Evolutionary conservation across 495 filamentous ascomycete genomes (phyloP), one percentile per base, ranked within the genome.

Genomic region (Talaromyces nanjingensis): DNA sequence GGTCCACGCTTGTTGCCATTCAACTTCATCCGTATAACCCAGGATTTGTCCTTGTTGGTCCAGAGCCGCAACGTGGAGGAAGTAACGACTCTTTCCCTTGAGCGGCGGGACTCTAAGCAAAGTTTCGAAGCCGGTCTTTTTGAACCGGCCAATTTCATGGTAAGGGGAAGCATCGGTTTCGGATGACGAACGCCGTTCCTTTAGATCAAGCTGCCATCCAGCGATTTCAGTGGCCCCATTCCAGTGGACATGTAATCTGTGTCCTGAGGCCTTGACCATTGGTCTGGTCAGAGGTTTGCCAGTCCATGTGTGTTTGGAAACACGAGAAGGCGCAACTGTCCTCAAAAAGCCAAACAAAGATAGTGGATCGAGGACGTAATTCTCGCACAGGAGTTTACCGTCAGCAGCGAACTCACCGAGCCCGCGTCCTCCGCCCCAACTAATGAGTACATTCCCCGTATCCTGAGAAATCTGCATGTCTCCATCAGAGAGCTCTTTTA

Each of bases 391-490:
- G 5, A 76, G 65, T 22, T 77, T 74, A 0, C 86, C 84, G 24
- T 83, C 75, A 0, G 71, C 59, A 0, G 74, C 72, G 65, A 78
- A 82, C 65, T 87, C 84, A 0, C 79, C 83, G 59, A 83, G 72
- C 42, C 79, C 80, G 0, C 79, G 77, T 27, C 74, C 71, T 24
- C 81, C 81, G 29, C 84, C 84, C 83, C 83, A 87, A 65, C 83
- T 81, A 11, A 83, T 76, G 20, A 86, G 78, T n/a, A 79, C 73
- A 64, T 85, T 84, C 33, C 79, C 78, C 39, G 72, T 72, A 6
- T 74, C 71, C 0, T 83, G 77, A 2, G 87, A 75, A 4, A 84
- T 62, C 67, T 88, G 86, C 20, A 84, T 68, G 63, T 81, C 85
- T 9, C 85, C 86, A 64, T 85, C 84, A 4, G 81, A 82, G 24